Base-by-base conservation (phyloP, 805 yeast genomes). In the Candida montana region DNA sequence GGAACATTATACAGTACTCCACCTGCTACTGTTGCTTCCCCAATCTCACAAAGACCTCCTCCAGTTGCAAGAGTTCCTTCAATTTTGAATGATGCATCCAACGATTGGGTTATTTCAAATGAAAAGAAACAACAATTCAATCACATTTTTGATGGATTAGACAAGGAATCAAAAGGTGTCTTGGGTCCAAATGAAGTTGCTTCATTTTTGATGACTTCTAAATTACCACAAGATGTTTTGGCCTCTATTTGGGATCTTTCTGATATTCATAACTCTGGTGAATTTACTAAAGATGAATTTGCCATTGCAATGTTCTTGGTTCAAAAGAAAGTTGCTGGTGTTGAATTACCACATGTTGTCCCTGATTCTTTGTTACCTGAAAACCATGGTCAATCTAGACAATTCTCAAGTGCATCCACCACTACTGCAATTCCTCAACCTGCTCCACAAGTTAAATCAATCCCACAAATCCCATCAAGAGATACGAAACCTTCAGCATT, bases 181-280 rank as follows among this genome's bases (percentile, higher is more conserved):
- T 71, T 91, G 50, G 75, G 81, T 18, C 83, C 96, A 3, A 77
- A 72, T 45, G 87, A 87, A 50, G 88, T 93, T 34, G 99, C 95
- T 7, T 81, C 83, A 7, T 88, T 90, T 59, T 76, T 93, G 53
- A 80, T 87, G 72, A 83, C 93, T 9, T 91, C 98, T 3, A 84
- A 86, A 47, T 74, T 93, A 45, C 74, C 81, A 39, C 96, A 90
- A 55, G 90, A 86, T 39, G 80, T 78, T 17, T 72, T 93, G 48
- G 99, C 98, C 2, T 67, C 78, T 19, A 80, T 91, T 33, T 93
- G 99, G 99, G 99, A 93, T 63, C 71, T 93, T 51, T 79, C 98
- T 9, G 97, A 93, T 60, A 74, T 88, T 47, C 83, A 86, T 51
- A 88, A 88, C 61, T 78, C 85, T 33, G 97, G 96, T 20, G 74